A percentile compares a stretch with the other conserved stretches of the same genome.
phyloP scores from a whole-genome alignment of 805 yeast genomes.

The Cyberlindnera japonica region DNA sequence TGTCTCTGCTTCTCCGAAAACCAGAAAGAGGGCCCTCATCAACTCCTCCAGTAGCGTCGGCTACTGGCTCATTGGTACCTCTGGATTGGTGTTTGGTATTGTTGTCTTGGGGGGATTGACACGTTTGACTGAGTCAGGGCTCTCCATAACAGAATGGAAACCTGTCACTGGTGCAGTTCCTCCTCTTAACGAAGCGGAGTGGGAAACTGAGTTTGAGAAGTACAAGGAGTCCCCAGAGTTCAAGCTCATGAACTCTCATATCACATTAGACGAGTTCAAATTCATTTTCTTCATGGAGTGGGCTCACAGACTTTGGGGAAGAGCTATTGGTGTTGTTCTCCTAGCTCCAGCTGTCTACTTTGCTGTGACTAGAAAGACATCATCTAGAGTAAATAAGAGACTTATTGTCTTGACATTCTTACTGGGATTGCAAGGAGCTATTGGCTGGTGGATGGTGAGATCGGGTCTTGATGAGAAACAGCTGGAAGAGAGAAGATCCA shows the following conservation, averaged over 20 bases:
- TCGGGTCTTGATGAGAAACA: constrained; percentile 86
- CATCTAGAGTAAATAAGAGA: constrained; percentile 61
- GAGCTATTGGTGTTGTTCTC: constrained; percentile 82
- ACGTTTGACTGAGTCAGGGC: constrained; percentile 90
- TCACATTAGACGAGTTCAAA: constrained; percentile 87
- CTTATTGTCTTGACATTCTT: constrained; percentile 70
- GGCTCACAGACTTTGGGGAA: constrained; percentile 91
- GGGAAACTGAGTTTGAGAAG: constrained; percentile 81
- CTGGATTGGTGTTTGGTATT: constrained; percentile 88
- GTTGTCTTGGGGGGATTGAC: constrained; percentile 97
- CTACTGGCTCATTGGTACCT: constrained; percentile 83
- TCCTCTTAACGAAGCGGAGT: constrained; percentile 73
- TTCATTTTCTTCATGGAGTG: constrained; percentile 97
- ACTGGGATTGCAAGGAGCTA: constrained; percentile 89
- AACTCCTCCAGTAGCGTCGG: constrained; percentile 57
- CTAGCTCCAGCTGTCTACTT: constrained; percentile 84
- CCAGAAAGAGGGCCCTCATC: constrained; percentile 19
- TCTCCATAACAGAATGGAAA: constrained; percentile 97
- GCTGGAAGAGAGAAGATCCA: constrained; percentile 73
- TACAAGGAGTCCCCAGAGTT: constrained; percentile 90
- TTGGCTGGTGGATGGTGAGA: constrained; percentile 99
- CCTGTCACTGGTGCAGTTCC: constrained; percentile 96
- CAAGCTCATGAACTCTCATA: constrained; percentile 80
- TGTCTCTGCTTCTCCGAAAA: constrained; percentile 1
- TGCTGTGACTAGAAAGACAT: constrained; percentile 60